Conservation (phyloP, 805 yeast genomes). For the Ascoidea asiatica region DNA sequence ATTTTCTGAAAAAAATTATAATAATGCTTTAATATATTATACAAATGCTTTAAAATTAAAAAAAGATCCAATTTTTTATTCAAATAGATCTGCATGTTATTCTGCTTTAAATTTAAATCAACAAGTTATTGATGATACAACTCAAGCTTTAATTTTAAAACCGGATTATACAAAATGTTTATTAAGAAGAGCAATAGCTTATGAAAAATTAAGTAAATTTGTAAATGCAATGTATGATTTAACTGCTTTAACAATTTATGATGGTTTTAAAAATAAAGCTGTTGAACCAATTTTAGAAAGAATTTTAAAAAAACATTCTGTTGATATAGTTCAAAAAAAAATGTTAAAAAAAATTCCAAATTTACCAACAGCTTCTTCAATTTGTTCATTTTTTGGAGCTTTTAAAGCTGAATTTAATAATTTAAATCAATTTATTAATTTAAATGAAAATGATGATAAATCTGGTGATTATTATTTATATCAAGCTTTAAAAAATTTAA, state of each 20-base stretch:
- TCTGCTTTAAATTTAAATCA: conserved; percentile 70
- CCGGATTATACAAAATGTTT: conserved; percentile 89
- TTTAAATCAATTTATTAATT: conserved; percentile 25
- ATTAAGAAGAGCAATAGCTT: conserved; percentile 85
- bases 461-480: conserved; percentile 52
- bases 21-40: conserved; percentile 71
- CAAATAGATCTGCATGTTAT: conserved; percentile 94
- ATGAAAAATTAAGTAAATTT: conserved; percentile 66
- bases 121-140: conserved; percentile 78
- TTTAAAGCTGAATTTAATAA: conserved; percentile 45
- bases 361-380: conserved; percentile 73
- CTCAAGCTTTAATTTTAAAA: conserved; percentile 71
- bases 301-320: conserved; percentile 71
- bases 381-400: conserved; percentile 82
- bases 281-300: conserved; percentile 78
- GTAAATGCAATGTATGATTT: conserved; percentile 84
- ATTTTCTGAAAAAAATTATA: conserved; percentile 57
- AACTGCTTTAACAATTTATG: conserved; percentile 77
- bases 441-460: conserved; percentile 34
- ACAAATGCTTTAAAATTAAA: conserved; percentile 63
- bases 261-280: conserved; percentile 68
- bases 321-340: conserved; percentile 50
- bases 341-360: conserved; percentile 20
- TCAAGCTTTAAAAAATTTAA: conserved; percentile 48
- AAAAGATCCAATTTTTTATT: conserved; percentile 78